Evolutionary conservation across 371 early-diverging fungal species (phyloP).

Genomic region (Blakeslea trispora): DNA sequence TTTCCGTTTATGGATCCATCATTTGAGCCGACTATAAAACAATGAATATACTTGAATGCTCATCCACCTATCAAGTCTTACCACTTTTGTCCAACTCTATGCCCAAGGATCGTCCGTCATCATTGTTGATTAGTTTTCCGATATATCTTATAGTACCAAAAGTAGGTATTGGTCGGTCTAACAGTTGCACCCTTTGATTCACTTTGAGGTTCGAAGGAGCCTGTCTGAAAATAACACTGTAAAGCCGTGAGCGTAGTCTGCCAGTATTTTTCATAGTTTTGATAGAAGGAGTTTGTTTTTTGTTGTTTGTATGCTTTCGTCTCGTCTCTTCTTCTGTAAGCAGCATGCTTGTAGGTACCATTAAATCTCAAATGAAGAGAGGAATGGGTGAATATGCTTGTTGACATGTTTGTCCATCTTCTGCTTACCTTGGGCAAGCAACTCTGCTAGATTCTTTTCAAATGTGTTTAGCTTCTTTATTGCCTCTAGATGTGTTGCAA

Average conservation of each 20-base stretch:
- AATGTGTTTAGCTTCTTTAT: slow-evolving; percentile 27
- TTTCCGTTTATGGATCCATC: slow-evolving; percentile 38
- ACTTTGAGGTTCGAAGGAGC: slow-evolving; percentile 17
- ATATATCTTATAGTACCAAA: slow-evolving; percentile 30
- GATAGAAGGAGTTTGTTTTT: not conserved
- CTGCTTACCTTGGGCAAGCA: slow-evolving; percentile 30
- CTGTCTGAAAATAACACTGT: slow-evolving; percentile 14
- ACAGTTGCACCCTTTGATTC: slow-evolving; percentile 27
- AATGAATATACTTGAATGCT: not conserved
- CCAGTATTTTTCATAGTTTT: not conserved
- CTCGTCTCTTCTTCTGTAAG: slow-evolving; percentile 11
- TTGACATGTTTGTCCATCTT: not conserved
- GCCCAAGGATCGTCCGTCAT: slow-evolving; percentile 18
- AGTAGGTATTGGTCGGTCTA: slow-evolving; percentile 30
- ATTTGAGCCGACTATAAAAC: slow-evolving; percentile 31
- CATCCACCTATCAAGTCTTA: slow-evolving; percentile 4
- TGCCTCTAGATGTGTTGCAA: slow-evolving; percentile 16
- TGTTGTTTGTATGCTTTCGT: not conserved
- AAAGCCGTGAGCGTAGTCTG: slow-evolving; percentile 14
- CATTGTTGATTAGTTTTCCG: slow-evolving; percentile 14
- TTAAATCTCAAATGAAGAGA: slow-evolving; percentile 20
- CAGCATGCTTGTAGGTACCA: slow-evolving; percentile 8
- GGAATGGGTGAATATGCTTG: slow-evolving; percentile 1
- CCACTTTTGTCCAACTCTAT: slow-evolving; percentile 32
- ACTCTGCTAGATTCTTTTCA: slow-evolving; percentile 23